phyloP scores from a whole-genome alignment of 2,329 filamentous ascomycete species.

The Monilinia laxa region DNA sequence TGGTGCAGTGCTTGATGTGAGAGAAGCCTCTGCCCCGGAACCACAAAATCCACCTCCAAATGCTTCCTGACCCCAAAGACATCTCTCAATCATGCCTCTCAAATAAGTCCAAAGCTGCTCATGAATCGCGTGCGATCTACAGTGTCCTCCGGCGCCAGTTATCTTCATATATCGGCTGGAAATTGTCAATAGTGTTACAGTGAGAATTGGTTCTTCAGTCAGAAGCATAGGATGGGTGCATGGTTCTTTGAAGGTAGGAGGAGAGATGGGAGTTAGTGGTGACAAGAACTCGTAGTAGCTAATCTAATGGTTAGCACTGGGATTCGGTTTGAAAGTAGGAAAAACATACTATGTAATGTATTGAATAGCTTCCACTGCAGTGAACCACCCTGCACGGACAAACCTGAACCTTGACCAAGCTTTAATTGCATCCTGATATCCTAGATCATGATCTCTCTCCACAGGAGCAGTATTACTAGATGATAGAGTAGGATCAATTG shows the following conservation, averaged over 20 bases:
- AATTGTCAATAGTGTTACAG: constrained; percentile 87
- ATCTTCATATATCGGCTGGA: constrained; percentile 83
- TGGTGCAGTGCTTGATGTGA: constrained; percentile 67
- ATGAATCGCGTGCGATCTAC: constrained; percentile 86
- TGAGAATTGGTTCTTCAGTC: constrained; percentile 87
- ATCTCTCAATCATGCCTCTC: constrained; percentile 89
- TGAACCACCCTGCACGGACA: constrained; percentile 96
- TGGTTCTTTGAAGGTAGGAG: constrained; percentile 85
- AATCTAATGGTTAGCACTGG: constrained; percentile 27
- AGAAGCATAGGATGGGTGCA: constrained; percentile 76
- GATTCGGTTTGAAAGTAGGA: neutral
- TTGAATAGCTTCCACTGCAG: constrained; percentile 84
- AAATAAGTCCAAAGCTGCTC: constrained; percentile 95
- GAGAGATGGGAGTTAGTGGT: constrained; percentile 88
- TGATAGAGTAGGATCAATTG: constrained; percentile 38
- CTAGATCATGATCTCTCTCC: constrained; percentile 47
- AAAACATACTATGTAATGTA: constrained; percentile 82
- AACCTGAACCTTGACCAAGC: constrained; percentile 94
- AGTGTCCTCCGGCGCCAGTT: constrained; percentile 74
- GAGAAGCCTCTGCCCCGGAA: constrained; percentile 59
- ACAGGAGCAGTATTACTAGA: constrained; percentile 23
- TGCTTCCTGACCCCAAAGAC: constrained; percentile 94
- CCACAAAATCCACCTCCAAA: constrained; percentile 87
- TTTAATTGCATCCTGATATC: constrained; percentile 69
- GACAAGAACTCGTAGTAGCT: constrained; percentile 91